Percentiles rank a stretch among this genome's conserved stretches.
These are phyloP conservation scores for Lathyrus oleraceus DNA, from an alignment of 306 rosid genomes.

Conservation along the genomic window DNA sequence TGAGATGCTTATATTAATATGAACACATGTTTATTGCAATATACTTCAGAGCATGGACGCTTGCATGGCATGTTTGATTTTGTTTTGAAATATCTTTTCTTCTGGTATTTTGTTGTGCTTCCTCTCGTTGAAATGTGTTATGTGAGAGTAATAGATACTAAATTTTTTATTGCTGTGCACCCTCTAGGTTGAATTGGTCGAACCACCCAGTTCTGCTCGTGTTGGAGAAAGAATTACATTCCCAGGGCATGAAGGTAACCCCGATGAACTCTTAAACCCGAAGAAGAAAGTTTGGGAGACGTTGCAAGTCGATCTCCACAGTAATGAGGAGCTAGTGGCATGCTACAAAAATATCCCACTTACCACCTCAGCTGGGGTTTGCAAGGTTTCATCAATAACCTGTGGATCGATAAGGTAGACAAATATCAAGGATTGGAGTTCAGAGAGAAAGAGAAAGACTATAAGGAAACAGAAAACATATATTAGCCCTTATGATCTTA, in stretches of 20 bases:
- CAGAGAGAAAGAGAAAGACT: not conserved
- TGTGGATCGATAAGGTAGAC: conserved; percentile 66
- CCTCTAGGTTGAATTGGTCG: conserved; percentile 78
- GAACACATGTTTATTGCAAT: no score
- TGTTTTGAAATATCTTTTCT: no score
- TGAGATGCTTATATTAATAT: no score
- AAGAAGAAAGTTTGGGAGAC: conserved; percentile 95
- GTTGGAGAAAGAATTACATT: conserved; percentile 77
- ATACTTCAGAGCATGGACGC: no score
- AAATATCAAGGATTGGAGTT: conserved; percentile 15
- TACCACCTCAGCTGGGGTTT: conserved; percentile 79
- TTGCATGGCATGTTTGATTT: no score
- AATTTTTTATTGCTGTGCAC: conserved; percentile 17
- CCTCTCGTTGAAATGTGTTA: not conserved
- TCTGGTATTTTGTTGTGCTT: not conserved
- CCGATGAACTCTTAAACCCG: conserved; percentile 79
- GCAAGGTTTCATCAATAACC: conserved; percentile 69
- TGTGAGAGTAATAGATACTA: conserved; percentile 7
- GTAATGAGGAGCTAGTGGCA: conserved; percentile 58
- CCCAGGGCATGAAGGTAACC: conserved; percentile 65
- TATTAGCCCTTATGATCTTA: not conserved
- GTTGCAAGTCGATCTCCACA: conserved; percentile 72
- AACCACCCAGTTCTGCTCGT: conserved; percentile 67
- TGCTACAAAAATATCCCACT: conserved; percentile 75
- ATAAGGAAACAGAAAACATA: not conserved